Evolutionary conservation across 2,329 filamentous ascomycete species (phyloP), one percentile per base, ranked within the genome.

Genomic region (Fonsecaea erecta): DNA sequence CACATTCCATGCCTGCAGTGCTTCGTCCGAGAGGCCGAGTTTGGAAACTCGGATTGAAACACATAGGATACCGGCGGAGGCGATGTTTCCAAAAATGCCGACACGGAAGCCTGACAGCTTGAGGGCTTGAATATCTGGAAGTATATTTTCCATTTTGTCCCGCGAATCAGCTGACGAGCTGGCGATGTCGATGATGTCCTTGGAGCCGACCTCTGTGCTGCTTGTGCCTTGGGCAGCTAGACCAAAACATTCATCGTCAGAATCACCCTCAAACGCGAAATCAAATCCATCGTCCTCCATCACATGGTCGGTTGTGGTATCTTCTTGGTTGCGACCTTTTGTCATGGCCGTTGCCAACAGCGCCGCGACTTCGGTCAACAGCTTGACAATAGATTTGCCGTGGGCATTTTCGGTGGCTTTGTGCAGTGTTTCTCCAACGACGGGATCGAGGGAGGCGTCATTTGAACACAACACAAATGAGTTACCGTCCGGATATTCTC

Each of bases 1-100:
- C 11, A 97, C 75, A 65, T 89, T 84, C 93, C 93, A 97, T 1
- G 92, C 90, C 72, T 89, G 83, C 76, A 92, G 85, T 0, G 87
- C 88, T 72, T 93, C 90, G 40, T 89, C 83, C 0, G 91, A 89
- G 12, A 97, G 85, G 0, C 85, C 87, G 1, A 97, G 84, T 71
- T 90, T 90, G 3, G 83, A 80, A 32, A 91, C 85, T 3, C 86
- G 87, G 32, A 90, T 84, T 0, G 92, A 92, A 1, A 95, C 76
- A 3, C 86, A 87, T 18, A 95, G 75, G 65, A 85, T 84, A 64
- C 79, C 82, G 11, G 78, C 77, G 11, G 52, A 56, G 1, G 79
- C 74, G 18, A 87, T 77, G 18, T 83, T 79, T 12, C 82, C 83
- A 11, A 90, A 75, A 34, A 88, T 79, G 1, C 89, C 90, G 30